Evolutionary conservation across 805 yeast species (phyloP), one percentile per base, ranked within the genome.

Genomic region (Yamadazyma endophytica): DNA sequence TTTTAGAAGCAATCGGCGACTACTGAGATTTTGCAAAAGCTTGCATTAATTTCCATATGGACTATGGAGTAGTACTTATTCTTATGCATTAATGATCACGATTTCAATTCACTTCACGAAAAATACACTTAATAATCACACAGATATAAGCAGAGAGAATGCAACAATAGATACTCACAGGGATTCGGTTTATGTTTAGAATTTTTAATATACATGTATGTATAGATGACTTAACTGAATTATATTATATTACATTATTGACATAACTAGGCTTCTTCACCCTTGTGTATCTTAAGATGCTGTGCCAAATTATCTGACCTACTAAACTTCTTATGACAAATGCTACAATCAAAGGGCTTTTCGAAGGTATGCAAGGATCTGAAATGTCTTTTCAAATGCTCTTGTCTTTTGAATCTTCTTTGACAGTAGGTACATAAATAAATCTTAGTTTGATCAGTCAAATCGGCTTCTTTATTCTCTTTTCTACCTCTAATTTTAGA

Each of bases 301-400:
- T 80, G 86, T 26, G 73, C 70, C 43, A 80, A 54, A 43, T 80
- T 80, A 50, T 80, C 87, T 14, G 77, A 67, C 42, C 87, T 60
- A 37, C 83, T 76, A 43, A 80, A 80, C 44, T 77, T 75, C 49
- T 79, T 77, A 20, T 68, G 69, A 47, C 87, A 80, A 14, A 73
- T 61, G 7, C 63, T 59, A 52, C 87, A 80, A 35, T 68, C 73
- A 52, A 68, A 79, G 0, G 87, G 90, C 52, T 79, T 82, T 35
- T 79, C 86, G 33, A 78, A 69, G 20, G 82, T 80, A 47, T 82
- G 92, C 37, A 82, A 63, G 13, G 86, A 77, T 36, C 89, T 61
- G 50, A 78, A 74, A 47, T 82, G 92, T 37, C 92, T 68, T 50
- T 79, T 80, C 44, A 82, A 58, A 53, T 82, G 92, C 47, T 82